These are phyloP conservation scores for Arthrobotrys conoides DNA, from an alignment of 2,329 filamentous ascomycete genomes.

Conservation along the genomic window DNA sequence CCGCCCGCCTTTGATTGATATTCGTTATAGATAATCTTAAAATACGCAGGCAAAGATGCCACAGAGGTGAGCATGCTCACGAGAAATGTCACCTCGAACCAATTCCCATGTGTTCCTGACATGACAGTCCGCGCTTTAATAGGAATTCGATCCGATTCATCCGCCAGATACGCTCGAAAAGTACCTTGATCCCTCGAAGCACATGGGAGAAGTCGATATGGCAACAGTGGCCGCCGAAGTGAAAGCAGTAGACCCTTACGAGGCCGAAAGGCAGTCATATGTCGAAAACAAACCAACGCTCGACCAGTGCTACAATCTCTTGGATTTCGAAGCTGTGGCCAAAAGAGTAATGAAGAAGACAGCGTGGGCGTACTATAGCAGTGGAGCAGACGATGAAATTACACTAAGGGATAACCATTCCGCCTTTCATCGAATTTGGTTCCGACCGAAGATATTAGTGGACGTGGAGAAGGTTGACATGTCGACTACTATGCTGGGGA, in stretches of 20 bases:
- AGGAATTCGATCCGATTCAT: constrained; percentile 87
- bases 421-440: constrained; percentile 98
- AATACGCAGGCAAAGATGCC: constrained; percentile 95
- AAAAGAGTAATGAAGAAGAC: constrained; percentile 92
- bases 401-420: constrained; percentile 95
- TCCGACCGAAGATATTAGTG: constrained; percentile 88
- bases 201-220: constrained; percentile 92
- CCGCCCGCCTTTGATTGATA: too few species aligned
- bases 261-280: constrained; percentile 80
- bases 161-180: constrained; percentile 89
- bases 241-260: constrained; percentile 78
- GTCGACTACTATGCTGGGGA: constrained; percentile 92
- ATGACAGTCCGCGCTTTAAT: not conserved
- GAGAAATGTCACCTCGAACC: not conserved
- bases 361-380: constrained; percentile 96
- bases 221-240: constrained; percentile 78
- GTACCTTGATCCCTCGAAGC: constrained; percentile 87
- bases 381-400: constrained; percentile 67
- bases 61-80: constrained; percentile 73
- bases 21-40: constrained; percentile 82
- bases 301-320: constrained; percentile 90
- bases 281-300: constrained; percentile 82
- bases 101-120: not conserved
- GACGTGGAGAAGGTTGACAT: constrained; percentile 90
- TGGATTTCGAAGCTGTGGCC: constrained; percentile 96